These are phyloP conservation scores for Diaporthe citriasiana DNA, from an alignment of 2,329 filamentous ascomycete genomes.

Conservation along the genomic window DNA sequence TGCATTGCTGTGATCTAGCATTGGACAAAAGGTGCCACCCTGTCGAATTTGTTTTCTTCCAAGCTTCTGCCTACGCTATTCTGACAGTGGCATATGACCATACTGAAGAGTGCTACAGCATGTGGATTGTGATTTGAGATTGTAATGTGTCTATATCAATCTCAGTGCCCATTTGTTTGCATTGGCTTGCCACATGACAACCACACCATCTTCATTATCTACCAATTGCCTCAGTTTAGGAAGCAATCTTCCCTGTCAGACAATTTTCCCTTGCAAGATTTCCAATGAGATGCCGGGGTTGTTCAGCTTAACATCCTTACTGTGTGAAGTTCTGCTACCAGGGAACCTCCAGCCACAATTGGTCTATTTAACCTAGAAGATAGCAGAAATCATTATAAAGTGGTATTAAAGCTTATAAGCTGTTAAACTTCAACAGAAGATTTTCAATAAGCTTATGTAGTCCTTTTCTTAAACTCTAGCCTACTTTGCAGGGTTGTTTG, in stretches of 20 bases:
- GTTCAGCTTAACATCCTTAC: not conserved
- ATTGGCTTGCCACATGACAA: not conserved
- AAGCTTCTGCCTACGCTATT: not conserved
- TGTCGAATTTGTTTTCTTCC: too few relatives aligned
- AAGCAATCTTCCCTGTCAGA: not conserved
- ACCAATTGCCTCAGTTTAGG: not conserved
- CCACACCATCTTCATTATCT: not conserved
- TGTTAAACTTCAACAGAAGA: not conserved
- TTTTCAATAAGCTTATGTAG: not conserved
- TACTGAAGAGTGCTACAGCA: not conserved
- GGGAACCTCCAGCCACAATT: slow-evolving; percentile 44
- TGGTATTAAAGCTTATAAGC: not conserved
- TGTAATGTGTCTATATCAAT: not conserved
- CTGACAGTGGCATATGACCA: too few relatives aligned
- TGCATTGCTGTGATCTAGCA: not conserved
- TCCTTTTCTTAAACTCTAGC: not conserved
- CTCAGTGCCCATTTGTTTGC: not conserved
- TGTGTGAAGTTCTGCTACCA: slow-evolving; percentile 48
- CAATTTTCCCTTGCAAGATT: not conserved
- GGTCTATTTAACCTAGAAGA: not conserved
- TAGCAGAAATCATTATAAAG: too few relatives aligned
- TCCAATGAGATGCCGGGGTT: not conserved
- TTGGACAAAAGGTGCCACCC: not conserved
- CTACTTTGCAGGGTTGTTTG: not conserved
- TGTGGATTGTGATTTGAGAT: not conserved